Conservation (phyloP, 768 basidiomycete genomes). For the Glaciozyma martinii region DNA sequence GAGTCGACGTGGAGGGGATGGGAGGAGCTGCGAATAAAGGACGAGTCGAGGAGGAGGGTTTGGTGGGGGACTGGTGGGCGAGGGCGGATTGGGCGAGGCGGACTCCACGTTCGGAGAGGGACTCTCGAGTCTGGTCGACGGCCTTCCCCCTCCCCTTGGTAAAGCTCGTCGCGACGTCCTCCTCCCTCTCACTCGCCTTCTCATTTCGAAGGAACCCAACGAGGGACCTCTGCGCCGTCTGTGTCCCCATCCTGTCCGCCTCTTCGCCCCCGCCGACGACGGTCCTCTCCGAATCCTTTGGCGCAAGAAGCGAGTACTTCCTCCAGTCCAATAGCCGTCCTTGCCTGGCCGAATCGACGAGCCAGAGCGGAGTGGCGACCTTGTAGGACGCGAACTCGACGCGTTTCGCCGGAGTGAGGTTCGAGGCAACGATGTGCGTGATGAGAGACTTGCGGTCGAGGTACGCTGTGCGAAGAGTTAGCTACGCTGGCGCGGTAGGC, state of each 20-base stretch:
- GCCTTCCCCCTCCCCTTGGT: not conserved
- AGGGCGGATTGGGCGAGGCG: constrained; percentile 12
- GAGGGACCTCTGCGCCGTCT: constrained; percentile 26
- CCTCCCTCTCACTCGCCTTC: not conserved
- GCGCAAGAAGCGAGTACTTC: constrained; percentile 45
- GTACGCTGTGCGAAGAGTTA: constrained; percentile 47
- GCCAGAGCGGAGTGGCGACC: constrained; percentile 80
- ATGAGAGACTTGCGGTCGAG: constrained; percentile 73
- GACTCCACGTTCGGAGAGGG: constrained; percentile 16
- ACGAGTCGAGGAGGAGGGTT: not conserved
- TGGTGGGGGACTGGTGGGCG: not conserved
- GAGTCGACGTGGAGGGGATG: not conserved
- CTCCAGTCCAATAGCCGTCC: constrained; percentile 69
- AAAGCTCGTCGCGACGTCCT: not conserved
- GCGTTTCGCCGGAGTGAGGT: constrained; percentile 80
- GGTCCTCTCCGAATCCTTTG: not conserved
- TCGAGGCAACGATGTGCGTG: constrained; percentile 85
- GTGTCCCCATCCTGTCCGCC: constrained; percentile 9
- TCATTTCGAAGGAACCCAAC: constrained; percentile 6
- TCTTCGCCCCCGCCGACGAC: not conserved
- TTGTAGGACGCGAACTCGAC: constrained; percentile 84
- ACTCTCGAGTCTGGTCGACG: constrained; percentile 15
- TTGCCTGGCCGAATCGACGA: constrained; percentile 64
- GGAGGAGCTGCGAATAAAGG: not conserved
- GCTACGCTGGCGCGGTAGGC: constrained; percentile 48